These are phyloP conservation scores for Polysphondylium violaceum DNA, from an alignment of 78 protist species.

Conservation along the genomic window DNA sequence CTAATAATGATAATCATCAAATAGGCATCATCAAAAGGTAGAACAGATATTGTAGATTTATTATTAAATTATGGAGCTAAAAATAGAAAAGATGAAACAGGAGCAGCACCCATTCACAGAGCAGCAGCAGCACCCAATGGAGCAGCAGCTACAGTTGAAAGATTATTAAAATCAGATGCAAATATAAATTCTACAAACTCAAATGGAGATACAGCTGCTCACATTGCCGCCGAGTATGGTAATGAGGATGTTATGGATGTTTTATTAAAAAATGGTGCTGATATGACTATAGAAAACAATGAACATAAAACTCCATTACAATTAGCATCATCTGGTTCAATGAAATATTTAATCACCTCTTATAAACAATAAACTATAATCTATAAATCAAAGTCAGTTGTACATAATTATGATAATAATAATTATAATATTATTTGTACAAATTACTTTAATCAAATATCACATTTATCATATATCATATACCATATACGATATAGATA, in stretches of 20 bases:
- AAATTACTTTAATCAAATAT: too few species aligned
- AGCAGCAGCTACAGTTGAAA: not conserved
- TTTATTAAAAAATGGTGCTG: constrained; percentile 23
- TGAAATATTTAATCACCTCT: constrained; percentile 43
- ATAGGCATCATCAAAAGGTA: constrained; percentile 52
- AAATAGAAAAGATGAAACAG: constrained; percentile 33
- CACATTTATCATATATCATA: too few species aligned
- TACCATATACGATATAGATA: too few species aligned
- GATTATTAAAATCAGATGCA: constrained; percentile 18
- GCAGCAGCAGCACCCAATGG: constrained; percentile 64
- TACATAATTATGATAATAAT: too few species aligned
- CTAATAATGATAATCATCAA: not conserved
- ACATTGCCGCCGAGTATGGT: constrained; percentile 38
- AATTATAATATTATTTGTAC: too few species aligned
- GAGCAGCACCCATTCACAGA: constrained; percentile 54
- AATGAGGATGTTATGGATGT: constrained; percentile 24
- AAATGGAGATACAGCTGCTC: constrained; percentile 55
- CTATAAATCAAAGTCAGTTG: too few species aligned
- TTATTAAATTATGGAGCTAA: constrained; percentile 42
- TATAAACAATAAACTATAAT: not conserved
- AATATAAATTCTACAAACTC: constrained; percentile 21
- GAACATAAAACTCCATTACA: constrained; percentile 49
- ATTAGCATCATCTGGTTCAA: constrained; percentile 3
- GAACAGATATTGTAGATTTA: constrained; percentile 55
- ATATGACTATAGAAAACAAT: constrained; percentile 48